Evolutionary conservation across 2,329 filamentous ascomycete species (phyloP), one percentile per base, ranked within the genome.

Genomic region (Fusarium denticulatum): DNA sequence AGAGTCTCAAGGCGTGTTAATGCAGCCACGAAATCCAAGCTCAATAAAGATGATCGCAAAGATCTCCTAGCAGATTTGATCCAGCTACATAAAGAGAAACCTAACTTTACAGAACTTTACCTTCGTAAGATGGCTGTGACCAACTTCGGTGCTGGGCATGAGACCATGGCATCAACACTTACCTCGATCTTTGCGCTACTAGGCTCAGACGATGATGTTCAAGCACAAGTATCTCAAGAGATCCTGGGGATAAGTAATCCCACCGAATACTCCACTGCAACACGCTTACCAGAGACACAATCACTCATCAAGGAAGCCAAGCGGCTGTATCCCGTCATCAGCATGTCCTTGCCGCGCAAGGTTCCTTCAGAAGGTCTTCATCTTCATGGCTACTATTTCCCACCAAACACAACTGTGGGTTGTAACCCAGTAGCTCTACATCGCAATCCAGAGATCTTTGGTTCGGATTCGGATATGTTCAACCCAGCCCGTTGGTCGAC

Each of bases 101-200:
- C 86, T 2, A 83, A 83, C 11, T 88, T 89, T 65, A 85, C 76
- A 1, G 83, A 86, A 32, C 78, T 74, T 0, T 88, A 88, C 59
- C 81, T 89, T 15, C 83, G 84, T 6, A 85, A 87, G 34, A 86
- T 88, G 81, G 86, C 85, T 6, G 81, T 88, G 6, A 88, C 87
- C 5, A 89, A 89, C 69, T 88, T 89, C 71, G 87, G 87, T 16
- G 87, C 87, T 3, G 87, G 87, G 0, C 87, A 89, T 66, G 87
- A 89, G 73, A 89, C 87, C 1, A 83, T 88, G 80, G 86, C 86
- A 16, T 87, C 87, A 2, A 87, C 87, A 0, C 75, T 89, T 12
- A 88, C 86, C 1, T 84, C 87, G 7, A 80, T 83, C 28, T 75
- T 89, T 52, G 80, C 85, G 52, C 83, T 87, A 81, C 80, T 89